Conservation (phyloP, 1,284 basidiomycete genomes). For the Moesziomyces aphidis region DNA sequence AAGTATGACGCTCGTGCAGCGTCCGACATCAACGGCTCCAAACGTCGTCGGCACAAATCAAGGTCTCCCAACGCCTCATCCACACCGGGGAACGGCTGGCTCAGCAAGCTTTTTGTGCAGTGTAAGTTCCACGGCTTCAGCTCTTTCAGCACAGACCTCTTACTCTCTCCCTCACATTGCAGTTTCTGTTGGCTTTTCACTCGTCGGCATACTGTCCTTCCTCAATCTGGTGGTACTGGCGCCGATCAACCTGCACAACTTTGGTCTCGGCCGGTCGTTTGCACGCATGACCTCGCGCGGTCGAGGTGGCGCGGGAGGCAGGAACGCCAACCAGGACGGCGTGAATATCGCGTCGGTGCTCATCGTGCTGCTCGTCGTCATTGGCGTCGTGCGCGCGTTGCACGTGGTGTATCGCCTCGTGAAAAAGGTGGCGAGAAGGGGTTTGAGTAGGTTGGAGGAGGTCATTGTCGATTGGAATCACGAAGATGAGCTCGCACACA, state of each 20-base stretch:
- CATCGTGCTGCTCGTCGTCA: constrained; percentile 48
- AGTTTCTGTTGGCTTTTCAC: constrained; percentile 53
- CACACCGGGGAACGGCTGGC: constrained; percentile 17
- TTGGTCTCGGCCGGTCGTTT: constrained; percentile 51
- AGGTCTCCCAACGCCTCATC: background rate
- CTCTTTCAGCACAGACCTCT: background rate
- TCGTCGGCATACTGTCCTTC: constrained; percentile 53
- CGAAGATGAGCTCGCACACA: constrained; percentile 28
- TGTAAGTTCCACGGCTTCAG: constrained; percentile 10
- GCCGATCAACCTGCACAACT: constrained; percentile 52
- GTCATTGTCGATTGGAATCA: constrained; percentile 51
- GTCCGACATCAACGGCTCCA: constrained; percentile 3
- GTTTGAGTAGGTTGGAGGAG: constrained; percentile 43
- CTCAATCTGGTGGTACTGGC: constrained; percentile 51
- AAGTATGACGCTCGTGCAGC: constrained; percentile 36
- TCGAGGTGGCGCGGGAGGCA: constrained; percentile 3
- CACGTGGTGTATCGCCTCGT: constrained; percentile 46
- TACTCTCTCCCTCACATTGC: background rate
- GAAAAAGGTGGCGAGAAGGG: constrained; percentile 17
- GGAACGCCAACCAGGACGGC: constrained; percentile 39
- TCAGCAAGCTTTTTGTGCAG: constrained; percentile 35
- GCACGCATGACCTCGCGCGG: constrained; percentile 43
- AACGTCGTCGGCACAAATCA: constrained; percentile 7
- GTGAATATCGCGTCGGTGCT: constrained; percentile 44
- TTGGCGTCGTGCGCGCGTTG: constrained; percentile 47